Base-by-base conservation (phyloP, 768 basidiomycete genomes). In the Tylopilus subfusipes region DNA sequence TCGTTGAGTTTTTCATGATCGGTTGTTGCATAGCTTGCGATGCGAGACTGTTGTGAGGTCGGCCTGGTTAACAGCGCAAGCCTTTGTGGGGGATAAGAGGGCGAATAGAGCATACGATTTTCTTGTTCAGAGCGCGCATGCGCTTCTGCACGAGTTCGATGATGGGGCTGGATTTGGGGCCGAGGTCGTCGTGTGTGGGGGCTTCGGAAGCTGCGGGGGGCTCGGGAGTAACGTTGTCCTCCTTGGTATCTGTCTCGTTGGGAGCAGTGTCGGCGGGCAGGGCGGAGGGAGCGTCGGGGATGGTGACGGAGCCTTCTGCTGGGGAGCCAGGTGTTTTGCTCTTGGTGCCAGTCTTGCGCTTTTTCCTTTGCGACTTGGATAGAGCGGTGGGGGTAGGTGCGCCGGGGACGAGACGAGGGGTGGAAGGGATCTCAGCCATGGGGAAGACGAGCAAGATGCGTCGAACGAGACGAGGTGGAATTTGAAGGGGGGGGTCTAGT, bases 101-200 rank as follows among this genome's bases (percentile, higher is more conserved):
- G 59, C 19, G 61, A 73, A 44, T 29, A 29, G 22, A 18, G 75
- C 82, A 60, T 67, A 90, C 92, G 58, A 93, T 89, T 73, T 94
- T 95, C 78, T 94, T 94, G 51, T 77, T 79, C 21, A 90, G 79
- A 36, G 80, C 76, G 59, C 90, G 89, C 64, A 90, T 71, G 47
- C 92, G 81, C 73, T 93, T 94, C 63, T 78, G 77, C 57, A 95
- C 73, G 57, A 95, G 79, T 43, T 94, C 91, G 48, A 87, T 82
- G 52, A 88, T 79, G 9, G 91, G 85, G 57, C 86, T 88, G 18
- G 68, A 72, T 67, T 84, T 88, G 54, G 76, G 62, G 54, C 62
- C 56, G 45, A 66, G 52, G 25, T 82, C 82, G 56, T 81, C 82
- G 5, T 73, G 68, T 11, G 71, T 63, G 6, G 75, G 68, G 4